A percentile compares a stretch with the other conserved stretches of the same genome.
Evolutionary conservation across 2,329 filamentous ascomycete species (phyloP).

Genomic region (Geoglossum cookeanum): DNA sequence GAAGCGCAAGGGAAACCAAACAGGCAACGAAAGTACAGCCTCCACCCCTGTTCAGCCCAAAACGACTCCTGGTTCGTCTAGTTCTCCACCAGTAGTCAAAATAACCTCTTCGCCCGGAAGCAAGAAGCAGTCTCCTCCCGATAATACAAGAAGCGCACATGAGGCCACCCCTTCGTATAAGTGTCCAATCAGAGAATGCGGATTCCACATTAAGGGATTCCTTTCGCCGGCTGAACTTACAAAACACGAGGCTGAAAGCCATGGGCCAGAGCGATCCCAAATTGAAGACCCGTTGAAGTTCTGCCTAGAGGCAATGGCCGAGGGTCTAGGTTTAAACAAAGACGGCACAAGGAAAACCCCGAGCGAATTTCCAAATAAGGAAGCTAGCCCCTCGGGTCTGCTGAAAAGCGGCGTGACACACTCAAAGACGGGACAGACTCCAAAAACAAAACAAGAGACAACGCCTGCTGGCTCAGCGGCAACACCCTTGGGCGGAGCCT

Average conservation of each 20-base stretch:
- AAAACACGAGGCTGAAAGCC: conserved; percentile 32
- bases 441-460: conserved; percentile 13
- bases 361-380: conserved; percentile 12
- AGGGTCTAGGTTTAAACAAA: conserved; percentile 28
- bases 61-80: conserved; percentile 6
- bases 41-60: conserved; percentile 18
- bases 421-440: conserved; percentile 12
- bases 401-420: conserved; percentile 8
- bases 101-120: conserved; percentile 19
- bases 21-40: conserved; percentile 21
- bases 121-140: conserved; percentile 24
- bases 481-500: conserved; percentile 2
- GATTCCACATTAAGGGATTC: conserved; percentile 34
- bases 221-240: conserved; percentile 33
- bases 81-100: conserved; percentile 23
- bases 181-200: conserved; percentile 33
- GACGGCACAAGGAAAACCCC: conserved; percentile 24
- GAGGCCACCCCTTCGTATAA: conserved; percentile 27
- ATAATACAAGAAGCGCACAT: conserved; percentile 9
- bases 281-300: conserved; percentile 37
- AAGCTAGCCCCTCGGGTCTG: conserved; percentile 7
- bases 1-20: conserved; percentile 26
- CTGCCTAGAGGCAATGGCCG: conserved; percentile 31
- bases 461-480: conserved; percentile 4
- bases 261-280: conserved; percentile 27